Percentiles rank a stretch among this genome's conserved stretches.
phyloP scores from a whole-genome alignment of 202 grass and related monocot genomes.

The Carex arenaria region DNA sequence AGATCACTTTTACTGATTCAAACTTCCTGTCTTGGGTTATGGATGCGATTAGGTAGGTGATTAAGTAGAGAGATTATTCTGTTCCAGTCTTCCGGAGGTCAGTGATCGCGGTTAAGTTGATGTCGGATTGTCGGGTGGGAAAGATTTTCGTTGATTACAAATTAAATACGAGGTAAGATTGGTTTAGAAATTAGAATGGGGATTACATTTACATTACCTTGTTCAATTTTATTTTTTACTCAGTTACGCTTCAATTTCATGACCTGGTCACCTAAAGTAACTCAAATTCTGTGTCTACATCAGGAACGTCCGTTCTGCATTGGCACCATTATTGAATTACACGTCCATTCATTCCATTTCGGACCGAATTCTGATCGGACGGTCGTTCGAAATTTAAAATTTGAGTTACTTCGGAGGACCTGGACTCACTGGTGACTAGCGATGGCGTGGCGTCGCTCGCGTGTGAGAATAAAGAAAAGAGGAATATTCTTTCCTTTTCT shows the following conservation, averaged over 20 bases:
- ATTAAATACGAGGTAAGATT: neutral
- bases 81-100: neutral
- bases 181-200: constrained; percentile 2
- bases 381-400: too few relatives aligned
- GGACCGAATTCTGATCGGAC: too few relatives aligned
- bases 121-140: neutral
- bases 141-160: neutral
- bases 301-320: too few relatives aligned
- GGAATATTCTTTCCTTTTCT: constrained; percentile 4
- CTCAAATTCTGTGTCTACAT: too few relatives aligned
- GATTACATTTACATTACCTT: neutral
- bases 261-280: neutral
- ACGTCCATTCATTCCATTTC: too few relatives aligned
- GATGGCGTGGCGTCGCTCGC: neutral
- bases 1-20: neutral
- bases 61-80: too few relatives aligned
- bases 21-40: neutral
- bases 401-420: too few relatives aligned
- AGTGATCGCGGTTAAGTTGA: neutral
- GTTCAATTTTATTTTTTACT: neutral
- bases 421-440: neutral
- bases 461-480: constrained; percentile 5
- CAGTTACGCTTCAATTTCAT: neutral
- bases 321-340: too few relatives aligned
- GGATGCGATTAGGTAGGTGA: neutral